A percentile compares a stretch with the other conserved stretches of the same genome.
phyloP scores from a whole-genome alignment of 192 early-diverging fungal genomes.

The Coemansia sp. region DNA sequence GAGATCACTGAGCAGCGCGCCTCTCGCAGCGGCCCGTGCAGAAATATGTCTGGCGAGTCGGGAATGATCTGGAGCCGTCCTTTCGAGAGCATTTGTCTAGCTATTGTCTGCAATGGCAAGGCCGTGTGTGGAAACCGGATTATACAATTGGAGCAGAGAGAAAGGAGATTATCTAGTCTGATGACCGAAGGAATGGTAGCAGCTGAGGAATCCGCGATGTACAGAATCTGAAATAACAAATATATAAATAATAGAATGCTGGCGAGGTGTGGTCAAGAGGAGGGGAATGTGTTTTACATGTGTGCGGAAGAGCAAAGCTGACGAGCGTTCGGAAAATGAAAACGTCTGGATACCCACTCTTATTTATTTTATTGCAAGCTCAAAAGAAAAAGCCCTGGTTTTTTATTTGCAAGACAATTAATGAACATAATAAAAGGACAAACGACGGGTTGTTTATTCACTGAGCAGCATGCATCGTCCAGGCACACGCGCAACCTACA shows the following conservation, averaged over 20 bases:
- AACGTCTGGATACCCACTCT: not conserved
- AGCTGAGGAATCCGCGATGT: not conserved
- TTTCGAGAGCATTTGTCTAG: constrained; percentile 23
- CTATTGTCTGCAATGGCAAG: not conserved
- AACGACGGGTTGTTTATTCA: not conserved
- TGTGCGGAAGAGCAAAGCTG: not conserved
- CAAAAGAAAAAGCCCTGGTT: not conserved
- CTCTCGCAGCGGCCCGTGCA: constrained; percentile 36
- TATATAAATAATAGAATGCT: not conserved
- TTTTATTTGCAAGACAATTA: not conserved
- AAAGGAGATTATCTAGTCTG: too few species aligned
- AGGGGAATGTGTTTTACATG: not conserved
- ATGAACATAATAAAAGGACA: constrained; percentile 8
- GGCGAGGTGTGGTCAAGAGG: not conserved
- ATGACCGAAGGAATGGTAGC: not conserved
- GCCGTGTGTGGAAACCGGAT: not conserved
- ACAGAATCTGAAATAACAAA: not conserved
- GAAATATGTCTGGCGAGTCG: constrained; percentile 34
- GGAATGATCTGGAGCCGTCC: constrained; percentile 40
- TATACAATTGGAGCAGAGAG: not conserved
- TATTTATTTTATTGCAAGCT: constrained; percentile 5
- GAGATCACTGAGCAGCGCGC: constrained; percentile 34
- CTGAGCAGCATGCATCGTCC: not conserved
- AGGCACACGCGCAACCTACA: constrained; percentile 1
- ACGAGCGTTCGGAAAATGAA: not conserved